A percentile compares a stretch with the other conserved stretches of the same genome.
Evolutionary conservation across 805 yeast genomes (phyloP).

Genomic region (Sungouiella blattae): DNA sequence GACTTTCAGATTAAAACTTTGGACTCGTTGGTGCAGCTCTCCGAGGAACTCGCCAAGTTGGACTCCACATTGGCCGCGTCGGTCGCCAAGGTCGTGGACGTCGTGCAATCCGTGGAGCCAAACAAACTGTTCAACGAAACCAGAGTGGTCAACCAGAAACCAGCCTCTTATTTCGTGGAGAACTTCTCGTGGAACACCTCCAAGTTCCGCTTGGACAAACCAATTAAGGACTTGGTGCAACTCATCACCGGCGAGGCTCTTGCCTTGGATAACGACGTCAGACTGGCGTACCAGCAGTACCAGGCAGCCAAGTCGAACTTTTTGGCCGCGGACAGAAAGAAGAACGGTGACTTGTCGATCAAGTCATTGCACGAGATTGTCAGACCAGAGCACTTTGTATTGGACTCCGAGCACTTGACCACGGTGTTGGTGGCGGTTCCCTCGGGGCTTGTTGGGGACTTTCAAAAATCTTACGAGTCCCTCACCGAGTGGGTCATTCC

Average conservation of each 20-base stretch:
- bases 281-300: conserved; percentile 69
- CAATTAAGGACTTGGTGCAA: conserved; percentile 72
- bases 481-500: conserved; percentile 84
- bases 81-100: conserved; percentile 73
- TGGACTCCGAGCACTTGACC: conserved; percentile 79
- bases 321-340: conserved; percentile 86
- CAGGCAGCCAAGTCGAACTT: conserved; percentile 80
- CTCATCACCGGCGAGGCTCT: conserved; percentile 72
- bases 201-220: conserved; percentile 80
- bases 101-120: conserved; percentile 43
- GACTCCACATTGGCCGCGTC: conserved; percentile 75
- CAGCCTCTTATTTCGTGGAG: conserved; percentile 64
- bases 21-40: conserved; percentile 84
- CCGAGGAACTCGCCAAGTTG: conserved; percentile 81
- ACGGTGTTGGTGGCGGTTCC: conserved; percentile 92
- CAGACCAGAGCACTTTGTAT: conserved; percentile 74
- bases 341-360: conserved; percentile 89
- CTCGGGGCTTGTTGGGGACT: conserved; percentile 53
- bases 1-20: conserved; percentile 91
- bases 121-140: conserved; percentile 22
- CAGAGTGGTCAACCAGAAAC: conserved; percentile 39
- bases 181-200: conserved; percentile 84
- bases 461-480: conserved; percentile 70
- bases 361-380: conserved; percentile 89
- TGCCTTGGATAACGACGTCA: conserved; percentile 81